Evolutionary conservation across 495 filamentous ascomycete genomes (phyloP).

Genomic region (Delitschia confertaspora): DNA sequence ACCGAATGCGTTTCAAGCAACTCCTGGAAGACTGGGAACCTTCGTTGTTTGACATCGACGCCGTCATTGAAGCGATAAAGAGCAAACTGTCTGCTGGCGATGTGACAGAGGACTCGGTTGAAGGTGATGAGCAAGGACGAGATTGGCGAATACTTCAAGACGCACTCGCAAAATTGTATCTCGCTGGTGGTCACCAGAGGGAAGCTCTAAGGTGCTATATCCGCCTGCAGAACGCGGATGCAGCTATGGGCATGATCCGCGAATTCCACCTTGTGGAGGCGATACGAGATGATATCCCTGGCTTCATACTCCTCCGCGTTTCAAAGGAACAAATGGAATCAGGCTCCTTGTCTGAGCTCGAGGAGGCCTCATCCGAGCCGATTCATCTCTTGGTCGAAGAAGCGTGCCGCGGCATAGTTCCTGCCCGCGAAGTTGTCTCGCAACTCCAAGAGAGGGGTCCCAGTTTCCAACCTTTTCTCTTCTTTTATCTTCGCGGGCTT

Average conservation of each 20-base stretch:
- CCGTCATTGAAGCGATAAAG: slow-evolving; percentile 61
- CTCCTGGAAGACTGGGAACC: slow-evolving; percentile 79
- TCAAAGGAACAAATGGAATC: slow-evolving; percentile 59
- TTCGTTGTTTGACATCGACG: slow-evolving; percentile 68
- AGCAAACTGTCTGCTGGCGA: slow-evolving; percentile 61
- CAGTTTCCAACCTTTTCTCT: slow-evolving; percentile 58
- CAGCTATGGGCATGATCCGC: slow-evolving; percentile 72
- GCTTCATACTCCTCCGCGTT: slow-evolving; percentile 78
- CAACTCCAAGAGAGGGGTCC: slow-evolving; percentile 50
- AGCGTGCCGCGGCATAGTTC: slow-evolving; percentile 78
- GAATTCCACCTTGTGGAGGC: slow-evolving; percentile 78
- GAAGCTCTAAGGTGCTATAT: slow-evolving; percentile 87
- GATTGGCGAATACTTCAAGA: slow-evolving; percentile 82
- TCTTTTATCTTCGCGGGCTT: slow-evolving; percentile 79
- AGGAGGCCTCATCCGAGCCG: slow-evolving; percentile 67
- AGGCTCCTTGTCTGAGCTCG: slow-evolving; percentile 61
- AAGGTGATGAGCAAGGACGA: slow-evolving; percentile 54
- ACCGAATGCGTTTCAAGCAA: slow-evolving; percentile 60
- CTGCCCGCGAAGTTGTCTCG: slow-evolving; percentile 61
- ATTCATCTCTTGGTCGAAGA: slow-evolving; percentile 83
- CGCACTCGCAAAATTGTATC: slow-evolving; percentile 70
- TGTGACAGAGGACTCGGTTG: slow-evolving; percentile 57
- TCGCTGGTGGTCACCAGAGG: slow-evolving; percentile 65
- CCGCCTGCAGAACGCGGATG: slow-evolving; percentile 80
- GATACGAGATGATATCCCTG: slow-evolving; percentile 77